Evolutionary conservation across 164 flowering plant species (phyloP).

Genomic region (Hamamelis virginiana): DNA sequence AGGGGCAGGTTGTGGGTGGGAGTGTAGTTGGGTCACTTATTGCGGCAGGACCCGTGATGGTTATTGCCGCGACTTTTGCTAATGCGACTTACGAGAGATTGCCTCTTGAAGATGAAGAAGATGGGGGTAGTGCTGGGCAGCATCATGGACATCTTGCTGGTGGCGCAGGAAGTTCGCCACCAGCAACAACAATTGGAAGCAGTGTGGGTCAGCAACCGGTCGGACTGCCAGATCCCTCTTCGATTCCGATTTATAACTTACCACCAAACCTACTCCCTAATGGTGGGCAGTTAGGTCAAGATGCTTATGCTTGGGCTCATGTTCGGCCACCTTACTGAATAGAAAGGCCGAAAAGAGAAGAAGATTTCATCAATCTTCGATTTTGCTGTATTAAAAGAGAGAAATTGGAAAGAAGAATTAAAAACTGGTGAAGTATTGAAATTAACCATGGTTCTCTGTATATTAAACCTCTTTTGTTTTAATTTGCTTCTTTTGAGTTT

Average conservation of each 20-base stretch:
- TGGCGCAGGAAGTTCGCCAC: slow-evolving; percentile 18
- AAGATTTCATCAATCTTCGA: neutral
- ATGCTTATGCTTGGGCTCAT: slow-evolving; percentile 44
- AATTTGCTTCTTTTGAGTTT: slow-evolving; percentile 11
- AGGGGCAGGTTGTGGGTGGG: slow-evolving; percentile 74
- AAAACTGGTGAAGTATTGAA: neutral
- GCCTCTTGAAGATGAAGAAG: slow-evolving; percentile 62
- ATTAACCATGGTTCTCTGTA: slow-evolving; percentile 17
- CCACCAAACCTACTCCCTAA: slow-evolving; percentile 35
- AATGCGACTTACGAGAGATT: slow-evolving; percentile 71
- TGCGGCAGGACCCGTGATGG: slow-evolving; percentile 77
- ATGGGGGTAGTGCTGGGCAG: slow-evolving; percentile 22
- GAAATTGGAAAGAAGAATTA: neutral
- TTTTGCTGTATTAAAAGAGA: neutral
- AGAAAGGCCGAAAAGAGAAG: neutral
- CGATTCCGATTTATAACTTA: slow-evolving; percentile 27
- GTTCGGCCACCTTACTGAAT: slow-evolving; percentile 27
- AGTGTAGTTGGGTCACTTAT: slow-evolving; percentile 67
- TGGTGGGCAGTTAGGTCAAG: slow-evolving; percentile 41
- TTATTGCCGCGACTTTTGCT: slow-evolving; percentile 72
- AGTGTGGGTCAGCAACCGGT: slow-evolving; percentile 4
- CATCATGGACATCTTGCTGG: slow-evolving; percentile 9
- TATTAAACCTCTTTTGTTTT: slow-evolving; percentile 3
- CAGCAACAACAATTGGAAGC: slow-evolving; percentile 12
- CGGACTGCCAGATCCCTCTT: slow-evolving; percentile 33